phyloP scores from a whole-genome alignment of 2,329 filamentous ascomycete species.

The Diaporthe velutina region DNA sequence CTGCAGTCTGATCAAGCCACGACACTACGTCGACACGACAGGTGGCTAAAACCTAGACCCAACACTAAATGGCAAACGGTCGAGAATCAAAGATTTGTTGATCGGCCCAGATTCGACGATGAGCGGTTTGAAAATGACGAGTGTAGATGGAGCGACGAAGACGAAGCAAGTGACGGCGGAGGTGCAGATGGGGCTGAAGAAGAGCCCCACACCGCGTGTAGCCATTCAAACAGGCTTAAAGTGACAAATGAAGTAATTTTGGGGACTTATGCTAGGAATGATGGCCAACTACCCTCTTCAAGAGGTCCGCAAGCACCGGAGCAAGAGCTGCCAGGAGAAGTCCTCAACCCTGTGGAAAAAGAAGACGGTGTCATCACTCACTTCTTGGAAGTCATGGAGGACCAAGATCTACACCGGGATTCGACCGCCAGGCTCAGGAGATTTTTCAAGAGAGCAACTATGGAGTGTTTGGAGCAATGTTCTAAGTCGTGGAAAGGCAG shows the following conservation, averaged over 20 bases:
- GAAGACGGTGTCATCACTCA: not conserved
- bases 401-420: not conserved
- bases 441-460: not conserved
- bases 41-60: not conserved
- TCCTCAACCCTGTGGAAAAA: not conserved
- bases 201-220: too few relatives aligned
- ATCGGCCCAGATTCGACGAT: not conserved
- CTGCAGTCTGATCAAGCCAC: not conserved
- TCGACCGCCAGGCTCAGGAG: not conserved
- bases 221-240: not conserved
- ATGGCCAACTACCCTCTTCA: not conserved
- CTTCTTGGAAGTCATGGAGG: not conserved
- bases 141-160: not conserved
- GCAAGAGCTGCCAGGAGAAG: not conserved
- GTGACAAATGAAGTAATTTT: not conserved
- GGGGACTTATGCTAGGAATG: not conserved
- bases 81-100: conserved; percentile 9
- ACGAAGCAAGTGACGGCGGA: not conserved
- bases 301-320: not conserved
- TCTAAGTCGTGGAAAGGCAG: not conserved
- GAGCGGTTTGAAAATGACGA: not conserved
- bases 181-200: not conserved
- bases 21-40: not conserved
- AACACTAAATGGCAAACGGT: not conserved
- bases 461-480: not conserved